phyloP scores from a whole-genome alignment of 768 basidiomycete species.

The Crepidotus variabilis region DNA sequence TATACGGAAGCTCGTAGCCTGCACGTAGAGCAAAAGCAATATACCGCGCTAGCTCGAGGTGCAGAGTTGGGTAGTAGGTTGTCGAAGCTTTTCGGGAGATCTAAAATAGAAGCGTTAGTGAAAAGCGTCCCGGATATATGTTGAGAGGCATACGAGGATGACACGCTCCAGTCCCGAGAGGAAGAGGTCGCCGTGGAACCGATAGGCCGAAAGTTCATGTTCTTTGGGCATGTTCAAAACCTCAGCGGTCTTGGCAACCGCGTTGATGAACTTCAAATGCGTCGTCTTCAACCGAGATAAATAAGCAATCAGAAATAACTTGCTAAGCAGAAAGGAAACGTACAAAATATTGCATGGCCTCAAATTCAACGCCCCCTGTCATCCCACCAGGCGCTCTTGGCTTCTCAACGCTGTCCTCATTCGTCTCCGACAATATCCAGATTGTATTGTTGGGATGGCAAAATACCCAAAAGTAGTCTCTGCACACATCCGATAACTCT shows the following conservation, averaged over 20 bases:
- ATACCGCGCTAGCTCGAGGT: constrained; percentile 91
- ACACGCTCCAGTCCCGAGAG: constrained; percentile 90
- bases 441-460: constrained; percentile 93
- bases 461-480: constrained; percentile 97
- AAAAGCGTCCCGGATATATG: neutral
- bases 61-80: constrained; percentile 90
- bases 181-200: constrained; percentile 86
- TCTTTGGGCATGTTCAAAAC: constrained; percentile 64
- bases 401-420: constrained; percentile 81
- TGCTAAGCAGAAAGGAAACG: constrained; percentile 23
- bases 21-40: constrained; percentile 61
- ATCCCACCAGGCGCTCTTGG: constrained; percentile 95
- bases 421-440: constrained; percentile 82
- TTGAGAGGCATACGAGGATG: constrained; percentile 58
- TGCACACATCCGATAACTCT: constrained; percentile 75
- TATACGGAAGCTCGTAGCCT: constrained; percentile 78
- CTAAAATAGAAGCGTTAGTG: constrained; percentile 32
- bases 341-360: constrained; percentile 95
- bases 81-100: constrained; percentile 93
- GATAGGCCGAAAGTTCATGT: constrained; percentile 71
- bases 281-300: constrained; percentile 52
- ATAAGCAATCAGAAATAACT: neutral
- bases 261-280: constrained; percentile 85
- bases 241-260: constrained; percentile 62
- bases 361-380: constrained; percentile 97